phyloP scores from a whole-genome alignment of 176 grass and related monocot genomes.

The Canna indica region DNA sequence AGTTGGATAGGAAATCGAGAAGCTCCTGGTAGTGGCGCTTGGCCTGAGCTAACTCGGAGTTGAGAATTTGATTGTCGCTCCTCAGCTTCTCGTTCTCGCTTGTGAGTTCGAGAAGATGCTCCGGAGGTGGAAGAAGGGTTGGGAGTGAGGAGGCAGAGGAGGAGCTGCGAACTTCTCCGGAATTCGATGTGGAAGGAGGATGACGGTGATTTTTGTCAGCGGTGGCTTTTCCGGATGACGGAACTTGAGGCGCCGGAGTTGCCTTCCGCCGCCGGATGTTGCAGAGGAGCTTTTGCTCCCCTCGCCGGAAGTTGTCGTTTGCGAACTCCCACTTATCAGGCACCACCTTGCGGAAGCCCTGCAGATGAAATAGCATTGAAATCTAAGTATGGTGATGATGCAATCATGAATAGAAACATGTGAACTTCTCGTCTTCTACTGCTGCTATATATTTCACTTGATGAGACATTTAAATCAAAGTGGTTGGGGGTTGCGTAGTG shows the following conservation, averaged over 20 bases:
- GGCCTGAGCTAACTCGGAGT: slow-evolving; percentile 16
- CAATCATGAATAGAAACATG: no score
- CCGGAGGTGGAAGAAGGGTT: neutral
- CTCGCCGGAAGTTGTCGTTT: slow-evolving; percentile 20
- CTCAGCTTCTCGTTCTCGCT: slow-evolving; percentile 31
- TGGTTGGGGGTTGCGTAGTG: no score
- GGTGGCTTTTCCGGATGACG: neutral
- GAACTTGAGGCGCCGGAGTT: neutral
- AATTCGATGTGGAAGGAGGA: slow-evolving; percentile 12
- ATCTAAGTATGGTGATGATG: no score
- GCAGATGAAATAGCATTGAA: no score
- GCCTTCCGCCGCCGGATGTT: slow-evolving; percentile 9
- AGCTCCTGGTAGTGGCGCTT: slow-evolving; percentile 25
- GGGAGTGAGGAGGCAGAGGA: slow-evolving; percentile 33
- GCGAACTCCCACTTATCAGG: slow-evolving; percentile 21
- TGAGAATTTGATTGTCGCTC: slow-evolving; percentile 30
- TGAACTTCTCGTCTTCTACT: no score
- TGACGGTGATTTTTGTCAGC: neutral
- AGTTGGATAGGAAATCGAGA: slow-evolving; percentile 32
- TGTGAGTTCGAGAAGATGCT: slow-evolving; percentile 11
- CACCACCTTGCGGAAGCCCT: slow-evolving; percentile 29
- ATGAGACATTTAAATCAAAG: no score
- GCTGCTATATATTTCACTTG: no score
- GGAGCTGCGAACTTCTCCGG: slow-evolving; percentile 24
- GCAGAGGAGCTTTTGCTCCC: slow-evolving; percentile 9